Evolutionary conservation across 805 yeast species (phyloP), one percentile per base, ranked within the genome.

Genomic region (Hemisphaericaspora nanyangensis): DNA sequence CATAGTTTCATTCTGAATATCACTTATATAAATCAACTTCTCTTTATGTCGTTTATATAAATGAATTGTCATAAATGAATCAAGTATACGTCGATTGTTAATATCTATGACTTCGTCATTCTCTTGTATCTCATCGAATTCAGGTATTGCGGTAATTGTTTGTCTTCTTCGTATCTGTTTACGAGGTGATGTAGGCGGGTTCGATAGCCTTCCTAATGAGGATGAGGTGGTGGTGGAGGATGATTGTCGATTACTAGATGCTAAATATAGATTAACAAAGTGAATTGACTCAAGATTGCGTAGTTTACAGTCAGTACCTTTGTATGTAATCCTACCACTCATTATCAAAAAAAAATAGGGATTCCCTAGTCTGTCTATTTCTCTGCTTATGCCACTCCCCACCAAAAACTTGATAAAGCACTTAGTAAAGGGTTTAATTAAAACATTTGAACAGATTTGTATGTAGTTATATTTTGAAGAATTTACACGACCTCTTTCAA

Each of bases 21-120:
- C 72, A 42, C 70, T 64, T 20, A 66, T 51, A 40, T 63, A 63
- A 34, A 61, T 46, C 24, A 40, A 32, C 12, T 46, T 48, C 13
- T 32, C 29, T 12, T 43, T 26, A 12, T 30, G 43, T 10, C 34
- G 48, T 5, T 34, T 36, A 7, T 32, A 36, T 13, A 48, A 35
- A 38, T 60, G 61, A 10, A 64, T 19, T n/a, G 57, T 49, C 40
- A 57, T 46, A 42, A 62, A 64, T 8, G 54, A 44, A 34, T 56
- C 63, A 3, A 55, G 39, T 38, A 58, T 37, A 12, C 40, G 46
- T 19, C 38, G 35, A 12, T 42, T 35, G 29, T 53, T 51, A n/a
- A 45, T 33, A 7, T 43, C 42, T 12, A 42, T 28, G 7, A 54
- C 37, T 26, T 48, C 31, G 7, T 24, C 18, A 18, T 26, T 24